Percentiles rank a stretch among this genome's conserved stretches.
These are phyloP conservation scores for Linnemannia zychae DNA, from an alignment of 192 early-diverging fungal genomes.

Conservation along the genomic window DNA sequence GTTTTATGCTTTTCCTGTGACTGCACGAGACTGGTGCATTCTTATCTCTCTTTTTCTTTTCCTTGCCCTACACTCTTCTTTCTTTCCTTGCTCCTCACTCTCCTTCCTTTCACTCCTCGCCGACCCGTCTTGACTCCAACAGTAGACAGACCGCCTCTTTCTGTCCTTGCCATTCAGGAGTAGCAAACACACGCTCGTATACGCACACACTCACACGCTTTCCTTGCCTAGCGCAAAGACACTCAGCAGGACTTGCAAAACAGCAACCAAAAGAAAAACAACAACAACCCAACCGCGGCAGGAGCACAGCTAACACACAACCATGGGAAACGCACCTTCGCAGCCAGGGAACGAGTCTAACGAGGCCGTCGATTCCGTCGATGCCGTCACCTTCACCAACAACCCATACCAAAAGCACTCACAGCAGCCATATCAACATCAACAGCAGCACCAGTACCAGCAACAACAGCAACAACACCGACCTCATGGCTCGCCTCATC, in stretches of 20 bases:
- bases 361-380: conserved; percentile 29
- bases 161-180: not conserved
- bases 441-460: conserved; percentile 5
- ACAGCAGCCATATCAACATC: conserved; percentile 6
- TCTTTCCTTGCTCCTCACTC: not conserved
- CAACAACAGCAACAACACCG: conserved; percentile 17
- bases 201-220: too few species aligned
- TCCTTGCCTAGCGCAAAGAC: not conserved
- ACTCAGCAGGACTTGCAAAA: not conserved
- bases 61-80: not conserved
- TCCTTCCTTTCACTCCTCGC: not conserved
- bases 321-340: conserved; percentile 55
- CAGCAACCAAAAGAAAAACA: not conserved
- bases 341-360: conserved; percentile 9
- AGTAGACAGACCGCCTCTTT: not conserved
- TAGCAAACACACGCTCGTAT: not conserved
- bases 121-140: not conserved
- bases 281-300: not conserved
- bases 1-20: not conserved
- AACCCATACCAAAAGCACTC: conserved; percentile 31
- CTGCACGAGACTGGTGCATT: not conserved
- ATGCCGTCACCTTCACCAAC: conserved; percentile 53
- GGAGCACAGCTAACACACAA: not conserved
- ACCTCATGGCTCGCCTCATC: conserved; percentile 5
- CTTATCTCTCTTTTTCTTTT: not conserved